phyloP scores from a whole-genome alignment of 2,329 filamentous ascomycete genomes.

The Pseudogymnoascus sp. region DNA sequence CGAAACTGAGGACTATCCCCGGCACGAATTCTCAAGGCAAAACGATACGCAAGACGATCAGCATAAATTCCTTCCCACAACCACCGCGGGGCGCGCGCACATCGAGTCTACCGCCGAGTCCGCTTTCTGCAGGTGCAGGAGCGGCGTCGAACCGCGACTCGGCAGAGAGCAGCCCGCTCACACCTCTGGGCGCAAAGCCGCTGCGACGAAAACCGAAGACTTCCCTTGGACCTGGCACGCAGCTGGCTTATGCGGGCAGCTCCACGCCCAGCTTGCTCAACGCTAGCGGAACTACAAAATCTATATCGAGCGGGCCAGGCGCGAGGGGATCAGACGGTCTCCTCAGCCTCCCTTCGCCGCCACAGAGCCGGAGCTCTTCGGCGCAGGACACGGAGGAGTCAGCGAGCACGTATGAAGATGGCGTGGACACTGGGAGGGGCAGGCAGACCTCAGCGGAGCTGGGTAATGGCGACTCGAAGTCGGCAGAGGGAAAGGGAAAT shows the following conservation, averaged over 20 bases:
- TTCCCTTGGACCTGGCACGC: conserved; percentile 26
- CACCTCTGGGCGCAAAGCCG: conserved; percentile 17
- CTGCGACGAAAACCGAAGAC: conserved; percentile 25
- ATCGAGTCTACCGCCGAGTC: conserved; percentile 56
- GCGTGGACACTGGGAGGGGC: conserved; percentile 48
- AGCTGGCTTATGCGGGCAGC: conserved; percentile 28
- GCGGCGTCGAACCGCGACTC: conserved; percentile 20
- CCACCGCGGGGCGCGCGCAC: conserved; percentile 62
- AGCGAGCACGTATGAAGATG: conserved; percentile 82
- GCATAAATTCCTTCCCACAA: conserved; percentile 89
- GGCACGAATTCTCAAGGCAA: conserved; percentile 54
- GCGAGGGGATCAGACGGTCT: conserved; percentile 66
- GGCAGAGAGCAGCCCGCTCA: conserved; percentile 19
- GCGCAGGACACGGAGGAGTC: conserved; percentile 89
- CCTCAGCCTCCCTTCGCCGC: conserved; percentile 70
- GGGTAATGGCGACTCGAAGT: conserved; percentile 38
- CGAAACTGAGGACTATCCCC: conserved; percentile 48
- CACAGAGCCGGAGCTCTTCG: conserved; percentile 85
- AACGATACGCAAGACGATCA: conserved; percentile 76
- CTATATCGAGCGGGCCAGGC: conserved; percentile 53
- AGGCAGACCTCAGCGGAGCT: conserved; percentile 22
- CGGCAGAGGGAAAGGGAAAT: conserved; percentile 74
- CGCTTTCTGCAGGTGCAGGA: conserved; percentile 41
- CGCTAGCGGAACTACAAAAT: conserved; percentile 68
- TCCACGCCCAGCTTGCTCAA: conserved; percentile 69